Base-by-base conservation (phyloP, 768 basidiomycete species). In the Mrakia hoshinonis region DNA sequence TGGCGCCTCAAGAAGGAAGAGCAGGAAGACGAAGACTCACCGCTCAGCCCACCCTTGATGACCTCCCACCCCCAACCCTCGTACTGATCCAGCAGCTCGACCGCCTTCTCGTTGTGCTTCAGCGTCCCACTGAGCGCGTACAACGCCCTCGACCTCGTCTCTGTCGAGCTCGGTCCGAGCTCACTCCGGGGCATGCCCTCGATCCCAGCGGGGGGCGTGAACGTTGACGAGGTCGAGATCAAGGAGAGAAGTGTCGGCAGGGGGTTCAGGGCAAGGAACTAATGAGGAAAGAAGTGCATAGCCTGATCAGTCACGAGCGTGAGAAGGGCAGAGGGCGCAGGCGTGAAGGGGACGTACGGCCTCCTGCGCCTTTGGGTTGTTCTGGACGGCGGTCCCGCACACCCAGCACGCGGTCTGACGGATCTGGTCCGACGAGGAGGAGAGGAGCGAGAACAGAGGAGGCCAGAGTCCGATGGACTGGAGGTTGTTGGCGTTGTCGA, bases 401-500 rank as follows among this genome's bases (percentile, higher is more conserved):
- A 93, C 86, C 92, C 92, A 95, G 43, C 74, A 74, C 0, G 86
- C 85, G 72, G 89, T 86, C 72, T 83, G 80, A 75, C 85, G 87
- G 31, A 93, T 83, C 34, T 81, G 81, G n/a, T 85, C 83, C 0
- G 87, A 83, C 2, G 85, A 79, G 4, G 84, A 82, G 10, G 81
- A 83, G 47, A 91, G 77, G n/a, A 93, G 82, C 9, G 78, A 77
- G 51, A 91, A 86, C 0, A 94, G 76, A 0, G 89, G 87, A 69
- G 84, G 84, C 92, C 92, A 94, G 79, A 95, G 85, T 54, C 85
- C 83, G 71, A 93, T 78, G 72, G 86, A 87, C 70, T 84, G 83
- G 4, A 94, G 81, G 82, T 94, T 85, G 77, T 92, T 94, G 0
- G 92, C 92, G 78, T 95, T 95, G 76, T 95, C 92, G 67, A 95